Evolutionary conservation across 257 asterid species (phyloP).

Genomic region (Petunia secreta): DNA sequence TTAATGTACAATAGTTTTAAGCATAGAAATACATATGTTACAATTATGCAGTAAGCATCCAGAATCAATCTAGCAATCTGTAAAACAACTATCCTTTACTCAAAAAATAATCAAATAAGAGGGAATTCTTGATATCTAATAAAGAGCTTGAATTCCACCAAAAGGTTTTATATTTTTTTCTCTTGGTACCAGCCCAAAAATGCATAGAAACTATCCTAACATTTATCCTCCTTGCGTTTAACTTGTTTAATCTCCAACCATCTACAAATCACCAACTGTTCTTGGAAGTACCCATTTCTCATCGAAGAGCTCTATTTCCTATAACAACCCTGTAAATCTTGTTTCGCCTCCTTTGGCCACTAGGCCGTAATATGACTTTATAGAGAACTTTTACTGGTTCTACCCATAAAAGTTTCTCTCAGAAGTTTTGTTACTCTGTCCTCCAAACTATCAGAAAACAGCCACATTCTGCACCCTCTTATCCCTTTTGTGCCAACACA

Average conservation of each 20-base stretch:
- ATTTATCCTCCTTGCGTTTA: constrained; percentile 5
- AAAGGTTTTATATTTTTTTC: neutral
- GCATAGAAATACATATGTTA: no score
- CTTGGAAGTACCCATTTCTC: neutral
- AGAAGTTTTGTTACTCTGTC: neutral
- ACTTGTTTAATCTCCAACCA: constrained; percentile 17
- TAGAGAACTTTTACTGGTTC: neutral
- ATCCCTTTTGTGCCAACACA: neutral
- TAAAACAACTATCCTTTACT: neutral
- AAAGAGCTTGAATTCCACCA: neutral
- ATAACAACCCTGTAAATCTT: neutral
- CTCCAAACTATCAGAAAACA: neutral
- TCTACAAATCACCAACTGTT: neutral
- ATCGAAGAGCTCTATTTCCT: neutral
- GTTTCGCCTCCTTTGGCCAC: neutral
- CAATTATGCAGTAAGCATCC: neutral
- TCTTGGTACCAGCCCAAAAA: neutral
- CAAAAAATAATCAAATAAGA: neutral
- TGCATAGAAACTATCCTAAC: neutral
- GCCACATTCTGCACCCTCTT: neutral
- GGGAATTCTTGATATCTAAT: neutral
- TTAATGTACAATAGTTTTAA: neutral
- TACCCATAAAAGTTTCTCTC: neutral
- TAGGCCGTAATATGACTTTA: neutral
- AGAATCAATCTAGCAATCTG: neutral